These are phyloP conservation scores for Marasmius oreades DNA, from an alignment of 1,284 basidiomycete genomes.

Conservation along the genomic window DNA sequence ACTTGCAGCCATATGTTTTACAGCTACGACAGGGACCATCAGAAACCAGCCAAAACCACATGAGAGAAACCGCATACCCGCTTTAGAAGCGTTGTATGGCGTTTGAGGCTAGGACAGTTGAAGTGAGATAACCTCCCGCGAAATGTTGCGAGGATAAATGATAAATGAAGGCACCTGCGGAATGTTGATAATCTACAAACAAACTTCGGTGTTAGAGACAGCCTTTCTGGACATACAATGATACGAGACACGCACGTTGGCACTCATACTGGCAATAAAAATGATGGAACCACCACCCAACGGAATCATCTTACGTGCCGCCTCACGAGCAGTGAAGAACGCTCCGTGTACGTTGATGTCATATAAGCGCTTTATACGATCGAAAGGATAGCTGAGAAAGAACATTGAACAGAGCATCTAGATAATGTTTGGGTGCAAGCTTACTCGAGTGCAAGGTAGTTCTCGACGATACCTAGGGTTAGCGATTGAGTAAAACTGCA, in stretches of 20 bases:
- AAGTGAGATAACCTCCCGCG: not conserved
- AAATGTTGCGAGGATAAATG: conserved; percentile 1
- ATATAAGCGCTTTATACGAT: conserved; percentile 78
- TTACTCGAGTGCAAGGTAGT: conserved; percentile 86
- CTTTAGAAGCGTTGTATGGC: conserved; percentile 95
- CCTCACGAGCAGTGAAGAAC: conserved; percentile 93
- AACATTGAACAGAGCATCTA: conserved; percentile 2
- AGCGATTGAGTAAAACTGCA: not conserved
- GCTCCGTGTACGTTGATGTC: conserved; percentile 94
- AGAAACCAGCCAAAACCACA: not conserved
- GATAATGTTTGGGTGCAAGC: conserved; percentile 19
- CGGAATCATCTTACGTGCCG: conserved; percentile 78
- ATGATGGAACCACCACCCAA: conserved; percentile 80
- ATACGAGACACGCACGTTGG: conserved; percentile 56
- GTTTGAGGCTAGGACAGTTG: conserved; percentile 69
- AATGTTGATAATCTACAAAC: conserved; percentile 74
- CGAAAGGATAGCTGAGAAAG: conserved; percentile 71
- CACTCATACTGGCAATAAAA: conserved; percentile 89
- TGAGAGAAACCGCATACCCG: conserved; percentile 43
- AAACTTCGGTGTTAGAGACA: conserved; percentile 16
- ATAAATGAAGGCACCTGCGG: conserved; percentile 52
- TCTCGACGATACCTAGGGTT: conserved; percentile 80
- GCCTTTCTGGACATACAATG: not conserved
- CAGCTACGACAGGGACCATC: conserved; percentile 45
- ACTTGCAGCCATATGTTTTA: conserved; percentile 85